phyloP scores from a whole-genome alignment of 2,329 filamentous ascomycete species.

The Aspergillus sp. region DNA sequence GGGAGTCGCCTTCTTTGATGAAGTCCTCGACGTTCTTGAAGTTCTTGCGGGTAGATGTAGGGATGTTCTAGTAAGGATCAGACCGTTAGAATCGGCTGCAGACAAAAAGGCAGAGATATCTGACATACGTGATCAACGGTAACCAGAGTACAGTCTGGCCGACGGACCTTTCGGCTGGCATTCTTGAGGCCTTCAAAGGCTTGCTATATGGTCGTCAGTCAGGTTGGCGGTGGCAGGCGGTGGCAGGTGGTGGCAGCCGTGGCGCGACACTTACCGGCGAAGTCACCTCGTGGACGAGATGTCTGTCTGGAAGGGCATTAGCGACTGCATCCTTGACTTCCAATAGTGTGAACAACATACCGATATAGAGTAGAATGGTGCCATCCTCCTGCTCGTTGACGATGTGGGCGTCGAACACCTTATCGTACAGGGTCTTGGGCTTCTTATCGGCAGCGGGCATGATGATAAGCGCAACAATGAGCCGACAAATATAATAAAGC shows the following conservation, averaged over 20 bases:
- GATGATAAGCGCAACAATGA: constrained; percentile 27
- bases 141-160: constrained; percentile 92
- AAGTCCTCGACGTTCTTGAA: constrained; percentile 92
- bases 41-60: constrained; percentile 79
- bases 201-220: constrained; percentile 46
- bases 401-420: constrained; percentile 89
- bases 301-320: constrained; percentile 50
- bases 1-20: constrained; percentile 88
- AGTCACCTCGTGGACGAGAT: constrained; percentile 97
- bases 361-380: constrained; percentile 87
- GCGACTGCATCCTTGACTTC: too few relatives aligned
- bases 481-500: not conserved
- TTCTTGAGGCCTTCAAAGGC: constrained; percentile 94
- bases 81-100: constrained; percentile 1
- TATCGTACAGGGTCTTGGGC: constrained; percentile 89
- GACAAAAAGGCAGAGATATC: too few relatives aligned
- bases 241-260: constrained; percentile 28
- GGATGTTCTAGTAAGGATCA: constrained; percentile 63
- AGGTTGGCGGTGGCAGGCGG: too few relatives aligned
- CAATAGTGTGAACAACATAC: too few relatives aligned
- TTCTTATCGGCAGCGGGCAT: constrained; percentile 69
- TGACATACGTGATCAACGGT: constrained; percentile 87
- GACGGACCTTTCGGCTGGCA: constrained; percentile 75
- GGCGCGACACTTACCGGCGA: constrained; percentile 49
- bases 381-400: constrained; percentile 93